Conservation (phyloP, 345 rosid species). For the Syzygium grande region DNA sequence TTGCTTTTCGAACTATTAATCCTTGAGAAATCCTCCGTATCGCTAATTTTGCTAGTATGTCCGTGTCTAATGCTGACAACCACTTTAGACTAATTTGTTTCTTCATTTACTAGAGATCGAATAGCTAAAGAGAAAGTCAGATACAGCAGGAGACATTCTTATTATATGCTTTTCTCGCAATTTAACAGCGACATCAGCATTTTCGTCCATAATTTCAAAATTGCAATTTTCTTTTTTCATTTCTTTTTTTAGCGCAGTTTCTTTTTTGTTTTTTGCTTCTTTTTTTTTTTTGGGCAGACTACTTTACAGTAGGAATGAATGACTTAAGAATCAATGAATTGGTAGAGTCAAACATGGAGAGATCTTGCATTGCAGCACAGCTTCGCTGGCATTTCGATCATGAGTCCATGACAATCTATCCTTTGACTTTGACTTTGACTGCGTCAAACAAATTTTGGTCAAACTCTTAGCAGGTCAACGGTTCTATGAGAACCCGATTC, state of each 20-base stretch:
- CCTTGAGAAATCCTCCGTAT: not conserved
- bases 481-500: not conserved
- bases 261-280: not conserved
- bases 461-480: not conserved
- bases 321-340: not conserved
- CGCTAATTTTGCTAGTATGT: not conserved
- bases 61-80: not conserved
- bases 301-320: not conserved
- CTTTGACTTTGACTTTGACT: not conserved
- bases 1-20: not conserved
- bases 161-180: too few species aligned
- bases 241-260: not conserved
- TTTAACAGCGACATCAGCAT: not conserved
- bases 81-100: too few species aligned
- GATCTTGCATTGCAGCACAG: not conserved
- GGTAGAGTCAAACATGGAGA: not conserved
- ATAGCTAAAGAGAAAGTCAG: too few species aligned
- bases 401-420: not conserved
- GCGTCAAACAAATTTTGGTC: not conserved
- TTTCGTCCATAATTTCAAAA: not conserved
- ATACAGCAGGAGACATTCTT: too few species aligned
- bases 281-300: not conserved
- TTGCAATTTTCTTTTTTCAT: not conserved
- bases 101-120: too few species aligned
- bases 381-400: not conserved